phyloP scores from a whole-genome alignment of 495 filamentous ascomycete genomes.

The Trichoderma reesei region DNA sequence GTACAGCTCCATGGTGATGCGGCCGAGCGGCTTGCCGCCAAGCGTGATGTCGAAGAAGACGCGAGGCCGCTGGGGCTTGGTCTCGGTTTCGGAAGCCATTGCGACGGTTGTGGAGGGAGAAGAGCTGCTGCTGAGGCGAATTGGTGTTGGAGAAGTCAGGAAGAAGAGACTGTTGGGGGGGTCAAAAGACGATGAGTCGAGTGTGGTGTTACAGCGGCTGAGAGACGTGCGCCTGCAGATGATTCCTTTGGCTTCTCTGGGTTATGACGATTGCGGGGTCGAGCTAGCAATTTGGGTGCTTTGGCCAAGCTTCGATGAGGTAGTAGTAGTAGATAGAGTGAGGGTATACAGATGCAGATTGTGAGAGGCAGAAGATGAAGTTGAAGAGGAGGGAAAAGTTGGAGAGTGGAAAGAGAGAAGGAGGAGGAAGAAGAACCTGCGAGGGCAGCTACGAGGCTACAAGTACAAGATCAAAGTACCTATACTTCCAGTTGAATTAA shows the following conservation, averaged over 20 bases:
- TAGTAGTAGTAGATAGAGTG: neutral
- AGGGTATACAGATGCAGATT: neutral
- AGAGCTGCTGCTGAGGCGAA: neutral
- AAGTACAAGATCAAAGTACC: too few species aligned
- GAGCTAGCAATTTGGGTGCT: neutral
- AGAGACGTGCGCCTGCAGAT: neutral
- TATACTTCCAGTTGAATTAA: too few species aligned
- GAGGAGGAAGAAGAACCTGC: neutral
- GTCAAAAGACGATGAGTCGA: neutral
- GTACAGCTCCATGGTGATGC: conserved; percentile 77
- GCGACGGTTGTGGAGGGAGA: conserved; percentile 5
- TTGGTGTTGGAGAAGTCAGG: neutral
- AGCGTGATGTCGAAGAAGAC: conserved; percentile 89
- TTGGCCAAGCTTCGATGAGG: neutral
- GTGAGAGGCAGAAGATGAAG: neutral
- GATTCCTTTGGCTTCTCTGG: neutral
- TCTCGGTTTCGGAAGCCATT: conserved; percentile 28
- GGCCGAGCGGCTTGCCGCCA: conserved; percentile 57
- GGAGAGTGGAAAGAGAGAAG: neutral
- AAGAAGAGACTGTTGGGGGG: neutral
- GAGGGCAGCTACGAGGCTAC: too few species aligned
- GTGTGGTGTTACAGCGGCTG: neutral
- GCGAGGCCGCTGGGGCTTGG: conserved; percentile 45
- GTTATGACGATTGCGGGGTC: neutral
- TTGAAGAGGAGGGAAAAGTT: neutral